Conservation (phyloP, 2,329 filamentous ascomycete species). For the Aureobasidium mangrovei region DNA sequence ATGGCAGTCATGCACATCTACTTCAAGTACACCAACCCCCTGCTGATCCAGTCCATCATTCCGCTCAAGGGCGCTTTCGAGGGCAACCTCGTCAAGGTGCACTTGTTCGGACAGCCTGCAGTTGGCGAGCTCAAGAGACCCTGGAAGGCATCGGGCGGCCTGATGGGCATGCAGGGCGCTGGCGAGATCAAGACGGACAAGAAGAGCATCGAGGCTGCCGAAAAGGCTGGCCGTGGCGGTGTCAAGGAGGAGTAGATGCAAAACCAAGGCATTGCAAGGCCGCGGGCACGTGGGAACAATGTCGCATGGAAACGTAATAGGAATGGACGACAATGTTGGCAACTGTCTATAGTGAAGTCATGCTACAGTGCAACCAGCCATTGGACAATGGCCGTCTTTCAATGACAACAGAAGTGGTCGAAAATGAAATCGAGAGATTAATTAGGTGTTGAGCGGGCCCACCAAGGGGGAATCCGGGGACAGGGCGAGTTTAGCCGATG, state of each 20-base stretch:
- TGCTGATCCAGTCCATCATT: slow-evolving; percentile 97
- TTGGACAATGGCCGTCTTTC: too few species aligned
- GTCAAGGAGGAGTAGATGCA: slow-evolving; percentile 43
- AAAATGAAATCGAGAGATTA: neutral
- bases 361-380: too few species aligned
- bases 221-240: slow-evolving; percentile 42
- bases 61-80: slow-evolving; percentile 93
- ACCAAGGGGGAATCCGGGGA: too few species aligned
- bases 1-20: slow-evolving; percentile 98
- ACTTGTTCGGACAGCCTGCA: slow-evolving; percentile 79
- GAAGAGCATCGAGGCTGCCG: slow-evolving; percentile 47
- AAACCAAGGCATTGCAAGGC: neutral
- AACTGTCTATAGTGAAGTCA: too few species aligned
- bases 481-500: neutral
- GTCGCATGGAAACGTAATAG: too few species aligned
- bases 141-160: slow-evolving; percentile 77
- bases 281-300: neutral
- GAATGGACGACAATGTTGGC: too few species aligned
- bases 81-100: slow-evolving; percentile 92
- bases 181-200: slow-evolving; percentile 74
- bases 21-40: slow-evolving; percentile 99
- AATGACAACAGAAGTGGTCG: neutral
- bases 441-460: neutral
- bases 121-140: slow-evolving; percentile 87
- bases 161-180: slow-evolving; percentile 65